Evolutionary conservation across 2,329 filamentous ascomycete species (phyloP), one percentile per base, ranked within the genome.

Genomic region (Dactylellina sp.): DNA sequence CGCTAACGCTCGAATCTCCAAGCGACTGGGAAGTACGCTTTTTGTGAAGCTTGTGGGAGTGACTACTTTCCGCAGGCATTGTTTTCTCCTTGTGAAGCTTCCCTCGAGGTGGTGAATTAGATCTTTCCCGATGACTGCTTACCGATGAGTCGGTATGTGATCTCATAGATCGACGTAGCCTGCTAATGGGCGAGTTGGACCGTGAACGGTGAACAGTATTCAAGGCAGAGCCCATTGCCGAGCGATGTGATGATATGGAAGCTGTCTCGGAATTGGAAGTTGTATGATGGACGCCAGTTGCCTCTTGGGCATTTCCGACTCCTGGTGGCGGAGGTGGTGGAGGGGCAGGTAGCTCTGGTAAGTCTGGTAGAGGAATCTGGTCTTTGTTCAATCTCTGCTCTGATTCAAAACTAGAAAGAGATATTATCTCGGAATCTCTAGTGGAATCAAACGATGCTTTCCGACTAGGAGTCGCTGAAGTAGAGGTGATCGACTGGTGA

Each of bases 1-100:
- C 49, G 22, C 59, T 44, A 40, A 16, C 12, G 12, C 24, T 35
- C 2, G 39, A 20, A 3, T 70, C 64, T 14, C 55, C 39, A 7
- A 40, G 28, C 2, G 63, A 61, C 5, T 55, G 55, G 35, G 56
- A 28, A 7, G 55, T 53, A 18, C 28, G n/a, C 9, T 66, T 61
- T 22, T 60, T 66, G n/a, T 62, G 61, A 24, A 65, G 39, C 16
- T 37, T 66, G n/a, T 61, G 28, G 12, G 70, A 20, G 5, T 49
- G 52, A 2, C 16, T 22, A 14, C 14, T 32, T 7, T 74, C 66
- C 6, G 20, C 11, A 11, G 59, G 59, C 14, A 57, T 25, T 1
- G 46, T 64, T n/a, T 50, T 47, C 24, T 66, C 70, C 35, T 74
- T 74, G 32, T 74, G 70, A 22, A 74, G 61, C 24, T 39, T 74